A percentile compares a stretch with the other conserved stretches of the same genome.
Conservation (phyloP, 1,139 yeast genomes). For the Taiozyma sp. region DNA sequence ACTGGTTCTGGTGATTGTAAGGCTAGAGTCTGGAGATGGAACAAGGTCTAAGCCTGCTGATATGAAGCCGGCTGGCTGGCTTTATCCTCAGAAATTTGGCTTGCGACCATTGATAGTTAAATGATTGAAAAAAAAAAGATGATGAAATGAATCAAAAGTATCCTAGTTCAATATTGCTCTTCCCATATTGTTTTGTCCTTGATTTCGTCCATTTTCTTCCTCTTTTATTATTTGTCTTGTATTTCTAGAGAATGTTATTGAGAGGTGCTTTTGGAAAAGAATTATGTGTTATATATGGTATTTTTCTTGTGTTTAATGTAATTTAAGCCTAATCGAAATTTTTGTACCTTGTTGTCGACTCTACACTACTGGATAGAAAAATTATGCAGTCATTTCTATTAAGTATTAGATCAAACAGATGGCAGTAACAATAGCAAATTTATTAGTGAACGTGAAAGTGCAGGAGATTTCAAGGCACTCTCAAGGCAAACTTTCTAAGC, state of each 20-base stretch:
- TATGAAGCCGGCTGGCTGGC: conserved; percentile 14
- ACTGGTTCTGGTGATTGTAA: conserved; percentile 98
- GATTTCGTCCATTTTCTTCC: not conserved
- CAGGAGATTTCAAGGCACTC: not conserved
- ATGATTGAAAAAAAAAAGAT: not conserved
- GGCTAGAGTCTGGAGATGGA: conserved; percentile 82
- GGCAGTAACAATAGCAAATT: not conserved
- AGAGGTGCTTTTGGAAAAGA: not conserved
- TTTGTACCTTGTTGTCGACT: not conserved
- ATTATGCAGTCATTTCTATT: not conserved
- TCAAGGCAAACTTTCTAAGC: not conserved
- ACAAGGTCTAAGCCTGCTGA: conserved; percentile 15
- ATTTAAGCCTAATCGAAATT: not conserved
- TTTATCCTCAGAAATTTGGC: not conserved
- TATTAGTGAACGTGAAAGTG: not conserved
- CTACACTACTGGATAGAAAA: not conserved
- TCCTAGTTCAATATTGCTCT: not conserved
- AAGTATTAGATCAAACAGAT: not conserved
- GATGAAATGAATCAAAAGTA: not conserved
- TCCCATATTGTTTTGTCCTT: not conserved
- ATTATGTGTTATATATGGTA: not conserved
- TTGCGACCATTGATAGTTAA: not conserved
- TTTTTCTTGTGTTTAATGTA: not conserved
- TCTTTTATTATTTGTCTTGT: not conserved
- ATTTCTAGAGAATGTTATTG: not conserved